These are phyloP conservation scores for Atractiella rhizophila DNA, from an alignment of 768 basidiomycete genomes.

Conservation along the genomic window DNA sequence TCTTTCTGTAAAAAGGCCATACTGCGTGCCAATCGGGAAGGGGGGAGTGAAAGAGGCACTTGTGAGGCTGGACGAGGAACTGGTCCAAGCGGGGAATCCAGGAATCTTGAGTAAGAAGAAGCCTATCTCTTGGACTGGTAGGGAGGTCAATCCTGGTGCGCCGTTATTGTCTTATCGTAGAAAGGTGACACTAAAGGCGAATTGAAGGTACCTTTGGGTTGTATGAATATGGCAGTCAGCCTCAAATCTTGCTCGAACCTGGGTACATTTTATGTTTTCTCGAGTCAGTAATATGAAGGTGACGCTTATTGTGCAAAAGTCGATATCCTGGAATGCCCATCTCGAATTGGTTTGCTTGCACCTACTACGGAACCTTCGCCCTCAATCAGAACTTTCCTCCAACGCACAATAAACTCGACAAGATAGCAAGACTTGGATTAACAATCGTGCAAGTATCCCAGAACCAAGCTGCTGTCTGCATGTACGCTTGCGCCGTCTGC, in stretches of 20 bases:
- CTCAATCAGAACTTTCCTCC: slow-evolving; percentile 4
- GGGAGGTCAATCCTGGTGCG: slow-evolving; percentile 47
- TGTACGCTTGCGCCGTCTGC: slow-evolving; percentile 34
- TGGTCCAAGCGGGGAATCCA: slow-evolving; percentile 16
- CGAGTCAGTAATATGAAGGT: no score
- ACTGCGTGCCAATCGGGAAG: slow-evolving; percentile 43
- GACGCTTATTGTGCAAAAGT: no score
- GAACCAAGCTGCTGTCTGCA: slow-evolving; percentile 30
- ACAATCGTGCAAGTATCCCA: slow-evolving; percentile 69
- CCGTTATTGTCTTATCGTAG: no score
- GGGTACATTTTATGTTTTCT: no score
- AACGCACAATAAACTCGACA: slow-evolving; percentile 44
- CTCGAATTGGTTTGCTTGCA: slow-evolving; percentile 19
- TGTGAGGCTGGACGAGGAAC: slow-evolving; percentile 40
- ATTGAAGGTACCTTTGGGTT: slow-evolving; percentile 44
- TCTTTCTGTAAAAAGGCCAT: slow-evolving; percentile 22
- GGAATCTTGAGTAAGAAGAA: slow-evolving; percentile 13
- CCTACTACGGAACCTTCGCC: background rate
- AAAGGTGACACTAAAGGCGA: no score
- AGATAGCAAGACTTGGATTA: slow-evolving; percentile 26
- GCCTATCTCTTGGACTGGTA: slow-evolving; percentile 45
- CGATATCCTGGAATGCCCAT: slow-evolving; percentile 53
- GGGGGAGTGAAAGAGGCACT: slow-evolving; percentile 44
- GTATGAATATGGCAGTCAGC: slow-evolving; percentile 57
- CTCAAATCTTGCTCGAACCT: slow-evolving; percentile 45